These are phyloP conservation scores for Solanum lignicaule DNA, from an alignment of 257 asterid genomes.

Conservation along the genomic window DNA sequence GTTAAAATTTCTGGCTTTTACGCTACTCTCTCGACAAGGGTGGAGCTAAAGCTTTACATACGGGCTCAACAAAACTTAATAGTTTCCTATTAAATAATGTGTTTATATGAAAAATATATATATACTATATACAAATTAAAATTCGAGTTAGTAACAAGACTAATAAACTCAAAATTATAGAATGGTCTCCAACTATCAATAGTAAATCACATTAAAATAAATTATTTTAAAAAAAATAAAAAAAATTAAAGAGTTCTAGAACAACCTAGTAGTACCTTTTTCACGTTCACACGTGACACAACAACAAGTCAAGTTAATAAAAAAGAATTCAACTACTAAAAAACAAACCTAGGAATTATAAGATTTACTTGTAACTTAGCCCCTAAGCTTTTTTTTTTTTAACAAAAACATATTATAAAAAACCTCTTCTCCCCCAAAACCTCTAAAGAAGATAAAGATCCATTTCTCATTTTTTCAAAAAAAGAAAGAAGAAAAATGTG, in stretches of 20 bases:
- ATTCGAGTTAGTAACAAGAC: too few relatives aligned
- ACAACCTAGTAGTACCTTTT: background rate
- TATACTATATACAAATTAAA: too few relatives aligned
- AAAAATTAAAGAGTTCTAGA: background rate
- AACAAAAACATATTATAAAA: background rate
- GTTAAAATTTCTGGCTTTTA: too few relatives aligned
- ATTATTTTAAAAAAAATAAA: background rate
- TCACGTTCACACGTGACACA: background rate
- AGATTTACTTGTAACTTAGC: background rate
- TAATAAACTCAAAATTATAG: background rate
- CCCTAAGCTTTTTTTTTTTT: background rate
- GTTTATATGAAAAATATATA: too few relatives aligned
- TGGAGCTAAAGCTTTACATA: background rate
- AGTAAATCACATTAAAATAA: background rate
- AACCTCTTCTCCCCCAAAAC: background rate
- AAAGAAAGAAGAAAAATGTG: conserved; percentile 9
- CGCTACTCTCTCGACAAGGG: background rate
- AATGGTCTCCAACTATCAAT: too few relatives aligned
- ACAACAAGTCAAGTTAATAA: background rate
- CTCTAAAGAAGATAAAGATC: background rate
- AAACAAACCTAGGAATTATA: background rate
- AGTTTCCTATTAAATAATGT: too few relatives aligned
- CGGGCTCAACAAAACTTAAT: background rate
- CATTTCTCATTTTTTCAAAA: too few relatives aligned
- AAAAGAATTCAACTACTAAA: background rate